A percentile compares a stretch with the other conserved stretches of the same genome.
These are phyloP conservation scores for Mollisiaceae sp. DNA, from an alignment of 2,329 filamentous ascomycete genomes.

Conservation along the genomic window DNA sequence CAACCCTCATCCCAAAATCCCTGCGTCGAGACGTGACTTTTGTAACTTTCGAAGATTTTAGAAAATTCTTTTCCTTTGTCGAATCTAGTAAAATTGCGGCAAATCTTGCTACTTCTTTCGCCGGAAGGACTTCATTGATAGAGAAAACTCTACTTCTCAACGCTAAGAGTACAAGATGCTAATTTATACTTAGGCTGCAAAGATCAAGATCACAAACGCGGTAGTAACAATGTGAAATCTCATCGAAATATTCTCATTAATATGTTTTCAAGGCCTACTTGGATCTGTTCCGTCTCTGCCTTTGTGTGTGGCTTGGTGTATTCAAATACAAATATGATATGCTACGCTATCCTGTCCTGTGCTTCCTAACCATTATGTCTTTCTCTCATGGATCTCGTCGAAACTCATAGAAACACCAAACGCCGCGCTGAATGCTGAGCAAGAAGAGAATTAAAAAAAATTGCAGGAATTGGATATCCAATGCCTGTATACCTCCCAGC, in stretches of 20 bases:
- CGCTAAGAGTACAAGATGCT: background rate
- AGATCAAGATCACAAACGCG: background rate
- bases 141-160: background rate
- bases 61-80: too few species aligned
- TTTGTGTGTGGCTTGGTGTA: background rate
- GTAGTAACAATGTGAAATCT: background rate
- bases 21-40: background rate
- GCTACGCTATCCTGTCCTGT: background rate
- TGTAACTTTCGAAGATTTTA: background rate
- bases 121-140: background rate
- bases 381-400: background rate
- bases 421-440: conserved; percentile 15
- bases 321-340: background rate
- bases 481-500: background rate
- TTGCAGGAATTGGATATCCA: background rate
- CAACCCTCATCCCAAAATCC: background rate
- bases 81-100: too few species aligned
- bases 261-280: background rate
- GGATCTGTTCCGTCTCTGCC: background rate
- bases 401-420: conserved; percentile 9
- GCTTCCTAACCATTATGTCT: background rate
- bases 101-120: background rate
- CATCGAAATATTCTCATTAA: conserved; percentile 2
- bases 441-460: background rate
- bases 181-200: too few species aligned